Evolutionary conservation across 2,329 filamentous ascomycete species (phyloP), one percentile per base, ranked within the genome.

Genomic region (Xylaria sp.): DNA sequence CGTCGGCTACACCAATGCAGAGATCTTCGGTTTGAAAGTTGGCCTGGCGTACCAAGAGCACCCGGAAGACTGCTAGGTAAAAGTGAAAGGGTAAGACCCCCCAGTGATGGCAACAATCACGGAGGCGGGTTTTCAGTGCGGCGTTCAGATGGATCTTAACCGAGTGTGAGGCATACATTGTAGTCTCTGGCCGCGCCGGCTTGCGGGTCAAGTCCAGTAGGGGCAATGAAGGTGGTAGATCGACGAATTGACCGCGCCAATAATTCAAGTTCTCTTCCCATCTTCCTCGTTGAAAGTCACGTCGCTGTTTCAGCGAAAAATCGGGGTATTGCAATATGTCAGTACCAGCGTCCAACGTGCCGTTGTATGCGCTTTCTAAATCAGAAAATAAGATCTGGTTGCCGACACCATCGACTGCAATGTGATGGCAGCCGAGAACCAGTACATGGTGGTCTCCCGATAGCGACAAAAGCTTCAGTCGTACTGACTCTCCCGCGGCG

Each of bases 1-100:
- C 76, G 64, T 82, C 79, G 0, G 75, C 74, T 13, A 83, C 69
- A 13, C 80, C 81, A 53, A 83, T 79, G 47, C 63, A 71, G 19
- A 82, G 80, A 70, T 19, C n/a, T 6, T 40, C n/a, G 37, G 15
- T 19, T 40, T 5, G 9, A 19, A 17, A 17, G 17, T 19, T 9
- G 9, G 37, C 19, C 10, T 40, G n/a, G 37, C 37, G 37, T 6
- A 19, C 9, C 4, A 40, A 4, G 11, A 79, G 37, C 1, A 69
- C 66, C 11, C 74, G 58, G 56, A 79, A 74, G 1, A 70, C 68
- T 0, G 77, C 69, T 4, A 82, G 69, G 58, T 77, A 75, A 61
- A 81, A 74, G 53, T 82, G 78, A n/a, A n/a, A n/a, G n/a, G n/a
- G n/a, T n/a, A n/a, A n/a, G n/a, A n/a, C n/a, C n/a, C n/a, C n/a